phyloP scores from a whole-genome alignment of 2,329 filamentous ascomycete species.

The Cordyceps pruinosa region DNA sequence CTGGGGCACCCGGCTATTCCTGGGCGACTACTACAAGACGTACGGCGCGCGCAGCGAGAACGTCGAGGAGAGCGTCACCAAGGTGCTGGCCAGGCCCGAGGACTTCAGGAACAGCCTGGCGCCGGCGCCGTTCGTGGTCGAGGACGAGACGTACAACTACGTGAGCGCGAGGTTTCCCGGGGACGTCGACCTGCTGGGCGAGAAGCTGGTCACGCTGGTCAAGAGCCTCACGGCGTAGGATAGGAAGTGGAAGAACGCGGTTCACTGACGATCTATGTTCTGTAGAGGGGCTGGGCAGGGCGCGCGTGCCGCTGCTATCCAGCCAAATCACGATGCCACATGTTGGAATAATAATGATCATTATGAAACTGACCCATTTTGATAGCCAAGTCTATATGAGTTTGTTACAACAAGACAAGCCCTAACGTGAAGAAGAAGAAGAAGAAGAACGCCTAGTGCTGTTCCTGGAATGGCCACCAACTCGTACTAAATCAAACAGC shows the following conservation, averaged over 20 bases:
- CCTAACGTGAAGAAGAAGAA: too few species aligned
- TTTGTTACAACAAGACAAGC: not conserved
- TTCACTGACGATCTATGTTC: too few species aligned
- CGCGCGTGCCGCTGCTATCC: too few species aligned
- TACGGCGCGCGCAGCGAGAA: slow-evolving; percentile 44
- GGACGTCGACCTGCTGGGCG: slow-evolving; percentile 35
- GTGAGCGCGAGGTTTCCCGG: slow-evolving; percentile 36
- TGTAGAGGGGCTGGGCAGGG: too few species aligned
- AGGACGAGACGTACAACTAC: slow-evolving; percentile 43
- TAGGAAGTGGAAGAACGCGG: not conserved
- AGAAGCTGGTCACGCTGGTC: slow-evolving; percentile 35
- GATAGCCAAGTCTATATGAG: slow-evolving; percentile 7
- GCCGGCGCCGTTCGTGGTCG: slow-evolving; percentile 39
- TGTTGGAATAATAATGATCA: not conserved
- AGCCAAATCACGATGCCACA: too few species aligned
- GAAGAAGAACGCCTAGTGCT: not conserved
- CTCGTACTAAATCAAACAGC: not conserved
- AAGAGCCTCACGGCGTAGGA: slow-evolving; percentile 21
- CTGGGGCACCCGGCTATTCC: slow-evolving; percentile 39
- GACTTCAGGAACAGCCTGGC: slow-evolving; percentile 40
- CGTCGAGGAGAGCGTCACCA: slow-evolving; percentile 39
- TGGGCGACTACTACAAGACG: slow-evolving; percentile 52
- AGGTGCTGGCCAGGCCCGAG: slow-evolving; percentile 32
- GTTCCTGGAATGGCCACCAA: not conserved
- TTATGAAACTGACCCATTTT: not conserved